These are phyloP conservation scores for Aspergillus sclerotiicarbonarius DNA, from an alignment of 495 filamentous ascomycete genomes.

Conservation along the genomic window DNA sequence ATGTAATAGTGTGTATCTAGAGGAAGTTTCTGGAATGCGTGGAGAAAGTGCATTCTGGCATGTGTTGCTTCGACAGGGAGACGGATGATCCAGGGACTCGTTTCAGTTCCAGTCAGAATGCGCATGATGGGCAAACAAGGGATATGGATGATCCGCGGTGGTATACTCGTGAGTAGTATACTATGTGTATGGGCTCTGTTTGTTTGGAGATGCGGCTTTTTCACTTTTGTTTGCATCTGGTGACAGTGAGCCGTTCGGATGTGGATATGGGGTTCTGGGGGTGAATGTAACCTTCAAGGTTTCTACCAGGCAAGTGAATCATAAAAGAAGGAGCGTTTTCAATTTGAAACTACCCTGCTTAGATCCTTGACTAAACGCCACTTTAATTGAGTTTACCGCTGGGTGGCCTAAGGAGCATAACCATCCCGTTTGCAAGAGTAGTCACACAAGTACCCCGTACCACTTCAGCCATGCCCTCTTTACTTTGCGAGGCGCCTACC, in stretches of 20 bases:
- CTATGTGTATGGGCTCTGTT: neutral
- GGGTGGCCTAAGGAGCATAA: neutral
- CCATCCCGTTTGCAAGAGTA: neutral
- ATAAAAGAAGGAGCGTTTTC: neutral
- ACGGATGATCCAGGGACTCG: neutral
- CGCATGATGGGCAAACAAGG: neutral
- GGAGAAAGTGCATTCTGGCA: neutral
- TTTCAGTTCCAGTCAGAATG: neutral
- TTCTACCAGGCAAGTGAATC: neutral
- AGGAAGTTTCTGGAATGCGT: neutral
- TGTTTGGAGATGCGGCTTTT: too few relatives aligned
- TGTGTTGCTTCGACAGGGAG: neutral
- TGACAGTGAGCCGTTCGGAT: too few relatives aligned
- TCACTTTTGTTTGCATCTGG: too few relatives aligned
- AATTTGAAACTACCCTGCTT: neutral
- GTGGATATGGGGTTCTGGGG: too few relatives aligned
- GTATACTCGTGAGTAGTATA: too few relatives aligned
- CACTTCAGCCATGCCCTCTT: neutral
- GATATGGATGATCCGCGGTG: neutral
- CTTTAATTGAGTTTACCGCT: neutral
- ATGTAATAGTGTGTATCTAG: neutral
- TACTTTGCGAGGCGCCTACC: neutral
- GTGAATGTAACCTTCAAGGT: neutral
- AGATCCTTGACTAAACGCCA: neutral
- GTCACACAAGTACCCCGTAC: neutral